These are phyloP conservation scores for Dothiorella sarmentorum DNA, from an alignment of 2,329 filamentous ascomycete genomes.

Conservation along the genomic window DNA sequence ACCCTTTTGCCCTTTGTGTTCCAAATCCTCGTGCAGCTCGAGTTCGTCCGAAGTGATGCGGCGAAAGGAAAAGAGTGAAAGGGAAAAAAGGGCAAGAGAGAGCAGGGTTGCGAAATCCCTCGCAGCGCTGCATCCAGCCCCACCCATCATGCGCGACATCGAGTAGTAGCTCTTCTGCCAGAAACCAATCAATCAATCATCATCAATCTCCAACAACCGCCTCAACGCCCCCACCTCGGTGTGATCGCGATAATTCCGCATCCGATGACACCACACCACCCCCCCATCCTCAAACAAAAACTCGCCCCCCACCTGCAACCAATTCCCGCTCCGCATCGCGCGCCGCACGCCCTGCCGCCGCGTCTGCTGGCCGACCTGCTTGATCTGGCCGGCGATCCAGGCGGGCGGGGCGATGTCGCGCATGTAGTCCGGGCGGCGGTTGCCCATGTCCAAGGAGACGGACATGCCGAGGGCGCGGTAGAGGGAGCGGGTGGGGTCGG, in stretches of 20 bases:
- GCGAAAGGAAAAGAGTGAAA: too few relatives aligned
- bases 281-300: constrained; percentile 41
- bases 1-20: too few relatives aligned
- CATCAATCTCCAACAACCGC: constrained; percentile 36
- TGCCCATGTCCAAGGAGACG: constrained; percentile 55
- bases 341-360: constrained; percentile 44
- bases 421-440: constrained; percentile 57
- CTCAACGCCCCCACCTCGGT: constrained; percentile 34
- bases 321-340: constrained; percentile 36
- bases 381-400: constrained; percentile 33
- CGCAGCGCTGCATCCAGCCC: not conserved
- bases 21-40: too few relatives aligned
- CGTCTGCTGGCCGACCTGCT: constrained; percentile 17
- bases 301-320: constrained; percentile 41
- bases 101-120: too few relatives aligned
- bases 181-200: too few relatives aligned
- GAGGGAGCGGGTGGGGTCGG: constrained; percentile 62
- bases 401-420: constrained; percentile 33
- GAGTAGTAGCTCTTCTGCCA: too few relatives aligned
- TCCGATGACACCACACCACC: constrained; percentile 42
- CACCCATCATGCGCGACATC: too few relatives aligned
- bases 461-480: constrained; percentile 64
- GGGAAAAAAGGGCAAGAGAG: too few relatives aligned
- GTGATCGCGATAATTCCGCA: constrained; percentile 38
- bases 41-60: too few relatives aligned